Evolutionary conservation across 164 flowering plant genomes (phyloP), one percentile per base, ranked within the genome.

Genomic region (Akebia trifoliata): DNA sequence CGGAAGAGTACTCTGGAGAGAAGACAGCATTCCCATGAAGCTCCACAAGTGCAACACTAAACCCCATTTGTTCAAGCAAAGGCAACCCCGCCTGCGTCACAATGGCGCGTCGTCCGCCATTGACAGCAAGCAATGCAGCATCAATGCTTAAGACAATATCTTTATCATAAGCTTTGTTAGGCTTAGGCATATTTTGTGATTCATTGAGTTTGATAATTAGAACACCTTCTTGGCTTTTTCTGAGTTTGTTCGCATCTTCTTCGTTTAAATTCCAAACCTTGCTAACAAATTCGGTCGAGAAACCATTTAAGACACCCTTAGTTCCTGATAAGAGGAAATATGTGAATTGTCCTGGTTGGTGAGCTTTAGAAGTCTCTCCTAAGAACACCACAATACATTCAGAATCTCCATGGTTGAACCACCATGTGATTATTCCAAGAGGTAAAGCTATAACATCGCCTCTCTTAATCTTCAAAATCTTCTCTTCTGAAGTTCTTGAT

Each of bases 361-460:
- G 79, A 54, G 72, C 85, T 14, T 65, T 76, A 4, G 71, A 47
- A 26, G 90, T 82, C 18, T 76, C 84, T 4, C 95, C 95, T 34
- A 84, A 42, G 72, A 87, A 84, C 18, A 79, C 72, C 28, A 84
- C 69, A 15, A 54, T 76, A 1, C 28, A 8, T 8, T 4, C 12
- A 20, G 79, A 59, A 61, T 78, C 82, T 34, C 76, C 81, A n/a
- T 78, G 76, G 77, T 84, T 84, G 76, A 68, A 84, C 84, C 85
- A 87, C 91, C 91, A 87, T 2, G 84, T 72, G 0, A 77, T 75
- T 0, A 63, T 75, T 2, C 87, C 89, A 48, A 78, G 75, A n/a
- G 82, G 86, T n/a, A 87, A 68, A 21, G 87, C 82, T n/a, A 84
- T 60, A 11, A 80, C 75, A 63, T 87, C 90, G 9, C 94, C 94